Base-by-base conservation (phyloP, 148 eudicot genomes). In the Heliamphora exappendiculata region DNA sequence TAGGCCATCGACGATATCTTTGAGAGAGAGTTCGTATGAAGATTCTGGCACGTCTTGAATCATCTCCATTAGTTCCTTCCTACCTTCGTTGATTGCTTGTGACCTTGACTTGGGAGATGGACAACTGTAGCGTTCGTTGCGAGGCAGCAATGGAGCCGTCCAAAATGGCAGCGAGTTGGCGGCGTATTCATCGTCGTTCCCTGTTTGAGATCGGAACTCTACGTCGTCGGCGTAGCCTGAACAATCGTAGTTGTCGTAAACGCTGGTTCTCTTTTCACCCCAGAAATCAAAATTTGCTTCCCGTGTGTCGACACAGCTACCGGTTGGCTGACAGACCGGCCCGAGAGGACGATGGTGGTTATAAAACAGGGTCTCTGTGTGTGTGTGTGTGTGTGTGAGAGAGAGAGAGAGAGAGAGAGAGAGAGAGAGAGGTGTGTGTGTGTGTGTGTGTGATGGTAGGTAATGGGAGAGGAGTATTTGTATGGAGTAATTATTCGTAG, bases 11-110 rank as follows among this genome's bases (percentile, higher is more conserved):
- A 78, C 83, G 4, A 83, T 80, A 77, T 80, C 86, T 77, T 80
- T 80, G 3, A 80, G 42, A 0, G 86, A 83, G 54, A 83, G 81
- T 54, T 83, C 86, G 44, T 76, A 80, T 1, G 78, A 77, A 24
- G 83, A 77, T 37, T 83, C 86, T 0, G 86, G 86, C 78, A 83
- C 36, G 65, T 70, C 33, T 64, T 77, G 34, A 31, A 83, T 66
- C 83, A 80, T 77, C 42, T 78, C 62, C 79, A 57, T 76, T 7
- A 83, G 70, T 34, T 75, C 55, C 51, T 34, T 70, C 57, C 78
- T 71, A 4, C 85, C 81, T 42, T 79, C 79, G 12, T 20, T 4
- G 17, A 82, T 82, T 2, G 70, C 85, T 45, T 77, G 69, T 63
- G 72, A 67, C 37, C 80, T 45, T 17, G 80, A 79, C 5, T 34